Base-by-base conservation (phyloP, 2,329 filamentous ascomycete genomes). In the Claviceps cyperi region DNA sequence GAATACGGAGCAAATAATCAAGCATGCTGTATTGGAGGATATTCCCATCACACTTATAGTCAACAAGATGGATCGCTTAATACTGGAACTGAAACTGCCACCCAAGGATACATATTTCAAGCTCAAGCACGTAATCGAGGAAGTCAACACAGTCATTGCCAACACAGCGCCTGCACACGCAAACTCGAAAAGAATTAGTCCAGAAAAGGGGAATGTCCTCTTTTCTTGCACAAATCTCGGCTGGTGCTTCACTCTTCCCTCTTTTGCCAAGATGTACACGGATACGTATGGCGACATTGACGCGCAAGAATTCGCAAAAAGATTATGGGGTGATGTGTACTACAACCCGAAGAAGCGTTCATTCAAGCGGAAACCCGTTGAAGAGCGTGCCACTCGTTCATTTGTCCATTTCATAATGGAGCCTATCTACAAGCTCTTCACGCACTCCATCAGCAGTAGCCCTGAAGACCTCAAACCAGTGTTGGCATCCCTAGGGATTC, bases 41-140 rank as follows among this genome's bases (percentile, higher is more conserved):
- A 74, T 97, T 4, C 91, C 92, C 1, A 69, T 98, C 57, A 92
- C 88, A 0, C 72, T 98, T 53, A 81, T 98, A 50, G 77, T 98
- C 68, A 98, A 97, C 76, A 98, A 98, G 71, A 84, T 98, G 81
- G 92, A 98, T 60, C 82, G 92, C 22, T 71, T 98, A 53, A 95
- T 98, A 54, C 69, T 98, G 44, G 92, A 98, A 68, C 74, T 98
- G 47, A 94, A 94, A 65, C 76, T 98, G 14, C 92, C 92, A 2
- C 92, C 92, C 2, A 87, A 83, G 56, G 92, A 98, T 63, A 92
- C 92, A 13, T 98, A 98, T 70, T 97, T 96, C 75, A 98, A 98
- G 74, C 74, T 98, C 50, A 97, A 96, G 69, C 90, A 97, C 65
- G 89, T 96, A n/a, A 81, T 98, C 49, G 92, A 98, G 66, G 88